Base-by-base conservation (phyloP, 2,329 filamentous ascomycete species). In the Clonostachys byssicola region DNA sequence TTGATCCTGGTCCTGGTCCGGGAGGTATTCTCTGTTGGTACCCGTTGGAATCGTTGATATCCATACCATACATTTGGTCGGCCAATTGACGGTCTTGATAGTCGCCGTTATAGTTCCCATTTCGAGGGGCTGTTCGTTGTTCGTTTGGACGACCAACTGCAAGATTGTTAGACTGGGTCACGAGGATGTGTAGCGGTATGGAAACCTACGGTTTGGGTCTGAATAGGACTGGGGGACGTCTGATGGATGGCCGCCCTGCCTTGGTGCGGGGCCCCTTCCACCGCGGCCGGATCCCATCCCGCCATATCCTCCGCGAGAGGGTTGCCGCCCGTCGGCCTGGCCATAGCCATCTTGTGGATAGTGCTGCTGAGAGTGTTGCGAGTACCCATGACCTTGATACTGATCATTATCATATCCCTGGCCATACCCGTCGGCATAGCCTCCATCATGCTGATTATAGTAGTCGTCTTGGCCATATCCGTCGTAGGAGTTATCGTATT, bases 351-450 rank as follows among this genome's bases (percentile, higher is more conserved):
- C 43, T 18, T 44, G 43, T n/a, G 14, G 46, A 49, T 70, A 68
- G 45, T 77, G 72, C 51, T 73, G 71, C 14, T 58, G 68, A 13
- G 66, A 66, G 13, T 68, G 70, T 12, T 61, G 65, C 34, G 67
- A 67, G 58, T 71, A 68, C 41, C 63, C 68, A 51, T 76, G 79
- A 51, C 66, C 69, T 47, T 67, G 66, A 42, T 74, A 71, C 45
- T 69, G 66, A 52, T 74, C 23, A 30, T 30, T 10, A 10, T 30
- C 9, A 30, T 30, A 40, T 43, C 42, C 72, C 49, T 74, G 69
- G 43, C 63, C 70, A 50, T 77, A 70, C 13, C 67, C 68, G 43
- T 74, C 67, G 46, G 73, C 66, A 47, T 75, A 73, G 44, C 69
- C 65, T 30, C 23, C 23, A 2, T 30, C 23, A 30, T 30, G 23